Evolutionary conservation across 2,329 filamentous ascomycete genomes (phyloP).

Genomic region (Chaetothyriales sp.): DNA sequence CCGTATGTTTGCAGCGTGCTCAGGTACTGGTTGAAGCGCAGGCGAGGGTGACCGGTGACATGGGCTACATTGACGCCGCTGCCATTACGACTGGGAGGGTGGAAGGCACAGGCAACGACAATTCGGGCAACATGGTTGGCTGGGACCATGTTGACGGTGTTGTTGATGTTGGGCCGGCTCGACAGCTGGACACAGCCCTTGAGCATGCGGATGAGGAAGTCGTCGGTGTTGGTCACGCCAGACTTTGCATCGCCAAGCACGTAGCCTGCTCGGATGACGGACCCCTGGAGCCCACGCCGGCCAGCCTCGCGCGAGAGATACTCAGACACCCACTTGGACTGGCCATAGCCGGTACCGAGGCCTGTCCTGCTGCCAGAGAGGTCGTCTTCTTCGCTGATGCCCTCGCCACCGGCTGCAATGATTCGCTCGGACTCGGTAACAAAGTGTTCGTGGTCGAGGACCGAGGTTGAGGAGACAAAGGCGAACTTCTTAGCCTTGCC

Average conservation of each 20-base stretch:
- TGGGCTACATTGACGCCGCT: conserved; percentile 49
- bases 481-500: conserved; percentile 66
- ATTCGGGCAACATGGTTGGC: conserved; percentile 72
- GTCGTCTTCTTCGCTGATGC: conserved; percentile 61
- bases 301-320: conserved; percentile 66
- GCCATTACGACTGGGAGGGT: conserved; percentile 31
- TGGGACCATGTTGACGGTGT: conserved; percentile 80
- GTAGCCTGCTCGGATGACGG: conserved; percentile 72
- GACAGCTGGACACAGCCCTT: conserved; percentile 77
- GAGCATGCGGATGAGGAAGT: conserved; percentile 73
- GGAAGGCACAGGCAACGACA: conserved; percentile 57
- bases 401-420: conserved; percentile 44
- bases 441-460: conserved; percentile 70
- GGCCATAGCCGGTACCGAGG: conserved; percentile 76
- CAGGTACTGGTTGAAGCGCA: conserved; percentile 67
- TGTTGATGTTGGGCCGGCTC: conserved; percentile 59
- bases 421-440: conserved; percentile 54
- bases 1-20: conserved; percentile 55
- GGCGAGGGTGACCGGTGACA: conserved; percentile 62
- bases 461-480: conserved; percentile 70
- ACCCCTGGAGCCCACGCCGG: conserved; percentile 55
- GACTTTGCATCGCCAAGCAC: conserved; percentile 57
- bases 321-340: conserved; percentile 72
- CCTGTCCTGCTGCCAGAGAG: conserved; percentile 60
- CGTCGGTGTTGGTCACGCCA: conserved; percentile 66